phyloP scores from a whole-genome alignment of 352 stramenopile species.

The Pythium coloratum region DNA sequence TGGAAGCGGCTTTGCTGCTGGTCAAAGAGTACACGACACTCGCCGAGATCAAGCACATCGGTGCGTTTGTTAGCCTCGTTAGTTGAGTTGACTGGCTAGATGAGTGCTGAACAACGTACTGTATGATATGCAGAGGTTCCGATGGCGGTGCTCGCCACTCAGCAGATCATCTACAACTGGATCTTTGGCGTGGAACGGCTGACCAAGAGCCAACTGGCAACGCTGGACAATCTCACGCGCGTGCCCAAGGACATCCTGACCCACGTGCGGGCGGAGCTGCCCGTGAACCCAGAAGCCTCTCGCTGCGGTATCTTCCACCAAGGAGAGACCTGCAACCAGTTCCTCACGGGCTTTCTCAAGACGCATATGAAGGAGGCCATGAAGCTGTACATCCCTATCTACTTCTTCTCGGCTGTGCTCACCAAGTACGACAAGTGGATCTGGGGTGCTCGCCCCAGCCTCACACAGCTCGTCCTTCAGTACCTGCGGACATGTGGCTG shows the following conservation, averaged over 20 bases:
- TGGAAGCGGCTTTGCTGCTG: slow-evolving; percentile 48
- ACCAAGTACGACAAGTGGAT: slow-evolving; percentile 72
- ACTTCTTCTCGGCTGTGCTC: slow-evolving; percentile 56
- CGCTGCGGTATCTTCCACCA: slow-evolving; percentile 54
- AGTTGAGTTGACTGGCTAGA: background rate
- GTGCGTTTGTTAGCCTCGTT: slow-evolving; percentile 25
- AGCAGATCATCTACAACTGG: slow-evolving; percentile 67
- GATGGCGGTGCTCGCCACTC: slow-evolving; percentile 37
- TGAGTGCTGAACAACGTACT: background rate
- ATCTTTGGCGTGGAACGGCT: slow-evolving; percentile 52
- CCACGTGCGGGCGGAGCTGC: slow-evolving; percentile 56
- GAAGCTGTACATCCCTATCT: slow-evolving; percentile 74
- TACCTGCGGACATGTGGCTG: slow-evolving; percentile 67
- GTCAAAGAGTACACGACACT: slow-evolving; percentile 42
- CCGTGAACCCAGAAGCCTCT: slow-evolving; percentile 37
- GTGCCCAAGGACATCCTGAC: slow-evolving; percentile 36
- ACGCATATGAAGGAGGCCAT: slow-evolving; percentile 45
- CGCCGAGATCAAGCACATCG: slow-evolving; percentile 48
- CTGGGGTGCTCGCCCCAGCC: slow-evolving; percentile 48
- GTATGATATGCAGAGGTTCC: slow-evolving; percentile 37
- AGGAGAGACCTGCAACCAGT: slow-evolving; percentile 40
- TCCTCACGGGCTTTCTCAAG: slow-evolving; percentile 47
- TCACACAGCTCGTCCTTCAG: slow-evolving; percentile 38
- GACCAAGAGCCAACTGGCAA: slow-evolving; percentile 46
- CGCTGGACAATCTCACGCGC: slow-evolving; percentile 54